Conservation (phyloP, 768 basidiomycete species). For the Lentinula sp. region DNA sequence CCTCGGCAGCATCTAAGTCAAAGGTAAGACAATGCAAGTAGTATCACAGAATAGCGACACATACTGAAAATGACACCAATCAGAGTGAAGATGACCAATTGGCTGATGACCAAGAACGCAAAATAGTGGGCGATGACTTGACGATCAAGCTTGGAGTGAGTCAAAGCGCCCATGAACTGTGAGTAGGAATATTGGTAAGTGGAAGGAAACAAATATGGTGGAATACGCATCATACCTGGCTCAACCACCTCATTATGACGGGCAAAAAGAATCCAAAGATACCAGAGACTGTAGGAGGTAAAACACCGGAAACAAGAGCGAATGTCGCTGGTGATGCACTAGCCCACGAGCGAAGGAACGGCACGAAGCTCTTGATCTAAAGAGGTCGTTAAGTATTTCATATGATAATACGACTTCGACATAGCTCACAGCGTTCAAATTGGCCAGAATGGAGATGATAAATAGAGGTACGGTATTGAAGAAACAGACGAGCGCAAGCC, state of each 20-base stretch:
- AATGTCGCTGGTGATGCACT: slow-evolving; percentile 59
- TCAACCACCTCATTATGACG: slow-evolving; percentile 85
- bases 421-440: slow-evolving; percentile 69
- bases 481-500: slow-evolving; percentile 78
- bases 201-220: slow-evolving; percentile 31
- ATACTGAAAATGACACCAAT: slow-evolving; percentile 84
- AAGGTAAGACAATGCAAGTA: not conserved
- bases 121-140: slow-evolving; percentile 91
- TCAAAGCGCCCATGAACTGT: slow-evolving; percentile 59
- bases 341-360: slow-evolving; percentile 73
- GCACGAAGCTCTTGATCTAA: slow-evolving; percentile 62
- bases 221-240: slow-evolving; percentile 39
- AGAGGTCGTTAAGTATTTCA: not conserved
- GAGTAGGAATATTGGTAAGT: slow-evolving; percentile 21
- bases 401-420: not conserved
- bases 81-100: slow-evolving; percentile 90
- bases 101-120: slow-evolving; percentile 89
- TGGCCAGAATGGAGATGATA: slow-evolving; percentile 86
- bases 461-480: slow-evolving; percentile 93
- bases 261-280: slow-evolving; percentile 90
- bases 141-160: slow-evolving; percentile 79
- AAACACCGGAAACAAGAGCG: slow-evolving; percentile 83
- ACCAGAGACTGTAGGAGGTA: slow-evolving; percentile 85
- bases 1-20: slow-evolving; percentile 32
- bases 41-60: not conserved